phyloP scores from a whole-genome alignment of 176 grass and related monocot genomes.

The Musa troglodytarum region DNA sequence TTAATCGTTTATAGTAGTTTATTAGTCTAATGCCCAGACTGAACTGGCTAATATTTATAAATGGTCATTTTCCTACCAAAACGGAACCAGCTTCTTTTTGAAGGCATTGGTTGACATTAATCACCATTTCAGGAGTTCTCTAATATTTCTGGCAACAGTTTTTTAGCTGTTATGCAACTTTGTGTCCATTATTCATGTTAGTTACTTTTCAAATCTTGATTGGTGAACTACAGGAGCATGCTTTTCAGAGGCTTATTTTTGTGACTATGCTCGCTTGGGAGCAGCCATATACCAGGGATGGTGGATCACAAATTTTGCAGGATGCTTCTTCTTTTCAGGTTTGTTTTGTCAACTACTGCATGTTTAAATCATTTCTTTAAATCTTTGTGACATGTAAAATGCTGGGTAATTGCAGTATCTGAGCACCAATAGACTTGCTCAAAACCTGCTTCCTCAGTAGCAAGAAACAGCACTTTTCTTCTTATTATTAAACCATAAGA shows the following conservation, averaged over 20 bases:
- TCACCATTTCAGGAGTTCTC: no score
- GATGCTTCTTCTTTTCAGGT: constrained; percentile 70
- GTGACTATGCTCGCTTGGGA: constrained; percentile 99
- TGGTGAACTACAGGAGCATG: constrained; percentile 55
- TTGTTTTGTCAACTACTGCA: not conserved
- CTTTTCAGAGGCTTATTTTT: constrained; percentile 94
- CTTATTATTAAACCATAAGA: not conserved
- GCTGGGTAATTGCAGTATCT: not conserved
- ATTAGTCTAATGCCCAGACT: not conserved
- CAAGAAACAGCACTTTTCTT: not conserved
- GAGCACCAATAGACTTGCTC: not conserved
- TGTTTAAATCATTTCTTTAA: not conserved
- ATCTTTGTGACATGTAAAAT: not conserved
- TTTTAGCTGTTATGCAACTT: no score
- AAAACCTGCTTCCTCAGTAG: not conserved
- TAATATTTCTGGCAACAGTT: no score
- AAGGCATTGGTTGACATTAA: not conserved
- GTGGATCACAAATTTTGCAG: constrained; percentile 29
- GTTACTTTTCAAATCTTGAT: constrained; percentile 3
- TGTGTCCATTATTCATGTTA: constrained; percentile 12
- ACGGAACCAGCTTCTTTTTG: not conserved
- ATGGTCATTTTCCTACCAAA: not conserved
- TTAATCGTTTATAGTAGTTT: not conserved
- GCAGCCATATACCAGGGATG: constrained; percentile 42
- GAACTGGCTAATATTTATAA: no score